Conservation (phyloP, 345 rosid genomes). For the Hibiscus trionum region DNA sequence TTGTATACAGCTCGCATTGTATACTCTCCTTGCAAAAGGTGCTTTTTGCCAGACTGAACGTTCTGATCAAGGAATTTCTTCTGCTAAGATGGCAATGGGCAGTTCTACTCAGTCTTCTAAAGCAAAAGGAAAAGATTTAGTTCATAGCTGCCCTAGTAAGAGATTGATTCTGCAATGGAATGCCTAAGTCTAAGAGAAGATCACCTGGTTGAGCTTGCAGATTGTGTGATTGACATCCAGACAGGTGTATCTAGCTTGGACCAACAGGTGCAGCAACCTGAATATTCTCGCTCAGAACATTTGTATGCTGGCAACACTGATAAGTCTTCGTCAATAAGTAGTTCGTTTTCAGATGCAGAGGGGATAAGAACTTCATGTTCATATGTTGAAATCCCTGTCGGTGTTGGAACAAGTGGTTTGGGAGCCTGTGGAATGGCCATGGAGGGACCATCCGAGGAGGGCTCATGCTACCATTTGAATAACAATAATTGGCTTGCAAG, state of each 20-base stretch:
- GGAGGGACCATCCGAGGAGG: constrained; percentile 87
- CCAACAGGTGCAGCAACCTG: constrained; percentile 37
- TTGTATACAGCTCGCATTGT: constrained; percentile 67
- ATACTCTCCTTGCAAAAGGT: constrained; percentile 65
- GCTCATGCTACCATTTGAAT: constrained; percentile 47
- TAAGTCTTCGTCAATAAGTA: constrained; percentile 29
- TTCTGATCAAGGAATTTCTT: constrained; percentile 43
- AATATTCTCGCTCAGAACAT: constrained; percentile 34
- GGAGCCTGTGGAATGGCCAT: constrained; percentile 33
- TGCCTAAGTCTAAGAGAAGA: constrained; percentile 40
- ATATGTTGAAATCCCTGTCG: constrained; percentile 35
- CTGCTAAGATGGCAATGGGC: constrained; percentile 36
- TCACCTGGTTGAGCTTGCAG: constrained; percentile 43
- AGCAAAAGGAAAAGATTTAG: constrained; percentile 45
- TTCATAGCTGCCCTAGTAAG: constrained; percentile 33
- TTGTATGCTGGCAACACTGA: constrained; percentile 25
- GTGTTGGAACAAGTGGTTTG: constrained; percentile 25
- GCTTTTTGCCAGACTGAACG: constrained; percentile 44
- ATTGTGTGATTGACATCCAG: constrained; percentile 43
- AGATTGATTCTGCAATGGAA: constrained; percentile 55
- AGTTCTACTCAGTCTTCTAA: constrained; percentile 35
- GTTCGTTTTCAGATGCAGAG: constrained; percentile 26
- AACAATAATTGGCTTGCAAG: constrained; percentile 55
- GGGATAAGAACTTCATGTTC: constrained; percentile 40
- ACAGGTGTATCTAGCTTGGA: constrained; percentile 39